Evolutionary conservation across 2,329 filamentous ascomycete genomes (phyloP).

Genomic region (Pseudocercospora ulei): DNA sequence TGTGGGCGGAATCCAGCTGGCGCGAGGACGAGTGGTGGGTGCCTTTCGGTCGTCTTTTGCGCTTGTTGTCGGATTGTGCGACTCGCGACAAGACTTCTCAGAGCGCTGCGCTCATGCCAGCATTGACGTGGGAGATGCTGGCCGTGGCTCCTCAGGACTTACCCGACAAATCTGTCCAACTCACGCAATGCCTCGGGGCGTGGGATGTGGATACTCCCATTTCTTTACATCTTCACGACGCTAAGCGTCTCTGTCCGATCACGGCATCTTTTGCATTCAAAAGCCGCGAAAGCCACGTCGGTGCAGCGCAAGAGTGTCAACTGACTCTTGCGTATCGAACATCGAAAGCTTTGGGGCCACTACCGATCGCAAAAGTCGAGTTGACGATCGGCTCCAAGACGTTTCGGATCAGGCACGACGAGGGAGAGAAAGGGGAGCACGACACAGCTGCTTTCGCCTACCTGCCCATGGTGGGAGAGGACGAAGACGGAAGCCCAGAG

Average conservation of each 20-base stretch:
- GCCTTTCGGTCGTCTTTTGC: slow-evolving; percentile 47
- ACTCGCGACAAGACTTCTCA: slow-evolving; percentile 30
- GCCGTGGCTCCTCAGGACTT: slow-evolving; percentile 13
- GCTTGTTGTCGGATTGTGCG: slow-evolving; percentile 47
- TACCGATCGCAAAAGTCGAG: slow-evolving; percentile 21
- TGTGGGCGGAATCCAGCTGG: slow-evolving; percentile 52
- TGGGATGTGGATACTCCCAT: slow-evolving; percentile 15
- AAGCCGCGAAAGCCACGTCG: slow-evolving; percentile 49
- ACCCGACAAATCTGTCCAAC: slow-evolving; percentile 9
- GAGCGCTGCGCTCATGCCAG: slow-evolving; percentile 43
- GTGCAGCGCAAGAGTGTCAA: slow-evolving; percentile 50
- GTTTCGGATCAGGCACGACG: slow-evolving; percentile 18
- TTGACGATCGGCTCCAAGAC: slow-evolving; percentile 20
- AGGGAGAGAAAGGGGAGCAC: neutral
- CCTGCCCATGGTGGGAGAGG: slow-evolving; percentile 12
- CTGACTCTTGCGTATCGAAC: slow-evolving; percentile 45
- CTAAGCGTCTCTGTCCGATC: slow-evolving; percentile 35
- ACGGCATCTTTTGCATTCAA: slow-evolving; percentile 47
- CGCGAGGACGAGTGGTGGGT: slow-evolving; percentile 51
- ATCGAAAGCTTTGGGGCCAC: slow-evolving; percentile 12
- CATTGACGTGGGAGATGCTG: slow-evolving; percentile 50
- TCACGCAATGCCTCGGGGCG: slow-evolving; percentile 20
- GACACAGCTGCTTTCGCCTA: neutral
- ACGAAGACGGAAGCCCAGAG: slow-evolving; percentile 15
- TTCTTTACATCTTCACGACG: slow-evolving; percentile 20